phyloP scores from a whole-genome alignment of 495 filamentous ascomycete species.

The Thermochaetoides thermophila region DNA sequence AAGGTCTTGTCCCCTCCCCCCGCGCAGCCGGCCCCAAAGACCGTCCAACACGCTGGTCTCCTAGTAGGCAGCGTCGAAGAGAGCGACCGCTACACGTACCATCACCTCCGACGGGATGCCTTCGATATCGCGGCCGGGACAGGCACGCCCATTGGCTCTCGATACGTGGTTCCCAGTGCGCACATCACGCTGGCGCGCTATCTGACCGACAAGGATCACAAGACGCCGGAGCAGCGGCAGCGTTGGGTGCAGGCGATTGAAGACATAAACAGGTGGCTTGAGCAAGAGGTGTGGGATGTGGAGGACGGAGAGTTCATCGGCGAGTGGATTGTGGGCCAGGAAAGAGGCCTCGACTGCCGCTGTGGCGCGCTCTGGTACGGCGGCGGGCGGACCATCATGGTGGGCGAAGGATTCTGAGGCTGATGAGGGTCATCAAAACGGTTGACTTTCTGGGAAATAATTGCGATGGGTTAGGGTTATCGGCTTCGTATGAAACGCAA shows the following conservation, averaged over 20 bases:
- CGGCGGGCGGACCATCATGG: slow-evolving; percentile 45
- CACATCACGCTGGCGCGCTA: slow-evolving; percentile 82
- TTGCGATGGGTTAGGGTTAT: neutral
- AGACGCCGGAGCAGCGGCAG: slow-evolving; percentile 33
- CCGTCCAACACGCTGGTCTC: slow-evolving; percentile 6
- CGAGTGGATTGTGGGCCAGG: slow-evolving; percentile 65
- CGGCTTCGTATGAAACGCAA: no score
- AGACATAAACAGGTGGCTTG: slow-evolving; percentile 57
- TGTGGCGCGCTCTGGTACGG: slow-evolving; percentile 74
- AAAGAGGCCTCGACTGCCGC: slow-evolving; percentile 55
- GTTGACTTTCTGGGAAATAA: neutral
- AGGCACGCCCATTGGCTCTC: slow-evolving; percentile 47
- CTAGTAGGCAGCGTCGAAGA: slow-evolving; percentile 2
- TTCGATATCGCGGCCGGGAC: slow-evolving; percentile 41
- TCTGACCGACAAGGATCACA: slow-evolving; percentile 39
- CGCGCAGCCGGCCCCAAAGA: slow-evolving; percentile 9
- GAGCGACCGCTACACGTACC: slow-evolving; percentile 62
- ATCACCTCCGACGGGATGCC: slow-evolving; percentile 73
- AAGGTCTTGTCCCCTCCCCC: slow-evolving; percentile 24
- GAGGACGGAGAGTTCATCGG: slow-evolving; percentile 24
- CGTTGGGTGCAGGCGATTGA: slow-evolving; percentile 54
- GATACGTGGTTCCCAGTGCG: slow-evolving; percentile 76
- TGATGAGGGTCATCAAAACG: neutral
- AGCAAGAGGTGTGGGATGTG: slow-evolving; percentile 49
- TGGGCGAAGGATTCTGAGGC: slow-evolving; percentile 47